Evolutionary conservation across 805 yeast genomes (phyloP).

Genomic region (Cyberlindnera mississippiensis): DNA sequence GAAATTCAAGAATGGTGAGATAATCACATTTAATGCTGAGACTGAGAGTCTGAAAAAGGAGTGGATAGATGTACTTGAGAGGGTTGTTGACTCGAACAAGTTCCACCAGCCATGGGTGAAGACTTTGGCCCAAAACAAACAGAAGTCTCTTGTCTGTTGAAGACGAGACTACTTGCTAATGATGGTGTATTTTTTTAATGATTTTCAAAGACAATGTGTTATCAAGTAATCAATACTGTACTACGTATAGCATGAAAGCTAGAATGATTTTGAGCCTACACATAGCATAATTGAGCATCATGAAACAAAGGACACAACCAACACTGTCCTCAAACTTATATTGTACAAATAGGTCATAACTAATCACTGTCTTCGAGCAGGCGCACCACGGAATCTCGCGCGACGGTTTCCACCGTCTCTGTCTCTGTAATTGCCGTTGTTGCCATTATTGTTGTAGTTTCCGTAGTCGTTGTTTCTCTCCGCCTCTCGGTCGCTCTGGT

Average conservation of each 20-base stretch:
- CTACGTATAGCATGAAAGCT: too few species aligned
- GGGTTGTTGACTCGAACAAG: conserved; percentile 50
- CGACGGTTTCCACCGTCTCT: conserved; percentile 21
- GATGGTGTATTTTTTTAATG: not conserved
- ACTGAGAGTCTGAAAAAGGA: conserved; percentile 50
- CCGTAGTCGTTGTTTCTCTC: conserved; percentile 4
- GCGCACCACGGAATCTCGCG: conserved; percentile 15
- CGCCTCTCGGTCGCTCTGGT: conserved; percentile 18
- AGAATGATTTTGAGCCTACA: too few species aligned
- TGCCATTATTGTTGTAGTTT: conserved; percentile 1
- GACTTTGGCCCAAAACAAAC: conserved; percentile 29
- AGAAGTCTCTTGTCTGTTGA: not conserved
- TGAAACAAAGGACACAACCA: not conserved
- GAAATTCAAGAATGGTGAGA: conserved; percentile 73
- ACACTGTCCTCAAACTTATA: not conserved
- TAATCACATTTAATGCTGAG: conserved; percentile 83
- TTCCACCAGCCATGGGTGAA: conserved; percentile 64
- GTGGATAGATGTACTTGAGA: conserved; percentile 64
- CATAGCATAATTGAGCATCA: not conserved
- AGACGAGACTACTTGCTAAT: not conserved
- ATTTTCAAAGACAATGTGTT: conserved; percentile 2
- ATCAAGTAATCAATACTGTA: not conserved
- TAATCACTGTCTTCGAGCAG: conserved; percentile 9
- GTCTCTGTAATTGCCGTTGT: conserved; percentile 20
- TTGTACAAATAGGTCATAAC: not conserved